Evolutionary conservation across 78 protist genomes (phyloP).

Genomic region (Emiliania huxleyi): DNA sequence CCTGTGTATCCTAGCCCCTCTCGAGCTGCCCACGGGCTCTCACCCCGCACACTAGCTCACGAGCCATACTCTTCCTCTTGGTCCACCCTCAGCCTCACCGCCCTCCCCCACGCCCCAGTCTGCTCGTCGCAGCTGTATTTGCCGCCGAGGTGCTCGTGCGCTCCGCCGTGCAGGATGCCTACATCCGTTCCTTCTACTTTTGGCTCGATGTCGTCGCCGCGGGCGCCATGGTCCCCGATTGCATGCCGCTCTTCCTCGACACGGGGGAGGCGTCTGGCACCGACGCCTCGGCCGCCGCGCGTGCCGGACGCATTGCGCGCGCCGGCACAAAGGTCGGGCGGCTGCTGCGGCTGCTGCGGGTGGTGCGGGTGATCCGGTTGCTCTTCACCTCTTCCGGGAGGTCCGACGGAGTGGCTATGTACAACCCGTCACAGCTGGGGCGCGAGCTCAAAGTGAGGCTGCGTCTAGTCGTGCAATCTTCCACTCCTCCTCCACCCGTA

Average conservation of each 20-base stretch:
- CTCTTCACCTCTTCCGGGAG: neutral
- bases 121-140: neutral
- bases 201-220: neutral
- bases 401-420: no score
- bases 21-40: no score
- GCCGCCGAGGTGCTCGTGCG: neutral
- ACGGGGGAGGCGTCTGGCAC: neutral
- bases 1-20: no score
- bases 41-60: no score
- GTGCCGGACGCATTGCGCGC: neutral
- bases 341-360: neutral
- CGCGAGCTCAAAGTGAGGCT: neutral
- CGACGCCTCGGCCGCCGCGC: neutral
- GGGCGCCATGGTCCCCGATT: neutral
- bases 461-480: no score
- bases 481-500: no score
- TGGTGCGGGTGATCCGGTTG: neutral
- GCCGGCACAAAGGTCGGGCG: neutral
- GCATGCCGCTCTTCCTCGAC: neutral
- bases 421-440: neutral
- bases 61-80: no score
- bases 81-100: no score
- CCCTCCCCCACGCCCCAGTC: neutral
- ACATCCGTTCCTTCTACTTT: neutral
- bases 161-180: neutral